phyloP scores from a whole-genome alignment of 139 green algal genomes.

The Gonium pectorale region DNA sequence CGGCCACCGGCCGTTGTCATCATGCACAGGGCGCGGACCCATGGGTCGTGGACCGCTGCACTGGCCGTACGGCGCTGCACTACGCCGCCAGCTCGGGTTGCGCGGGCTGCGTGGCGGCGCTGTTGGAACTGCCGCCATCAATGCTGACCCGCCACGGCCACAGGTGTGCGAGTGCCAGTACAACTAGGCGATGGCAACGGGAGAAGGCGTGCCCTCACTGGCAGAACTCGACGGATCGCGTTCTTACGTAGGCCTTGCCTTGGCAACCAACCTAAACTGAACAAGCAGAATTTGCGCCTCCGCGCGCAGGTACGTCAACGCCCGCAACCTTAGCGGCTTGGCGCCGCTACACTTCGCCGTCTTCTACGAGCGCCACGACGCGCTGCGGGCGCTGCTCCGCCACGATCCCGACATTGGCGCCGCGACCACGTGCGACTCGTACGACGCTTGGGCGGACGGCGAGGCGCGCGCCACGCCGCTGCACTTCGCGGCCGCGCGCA shows the following conservation, averaged over 20 bases:
- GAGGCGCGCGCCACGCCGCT: constrained; percentile 1
- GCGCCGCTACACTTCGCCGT: background rate
- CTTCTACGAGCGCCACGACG: background rate
- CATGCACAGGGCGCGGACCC: constrained; percentile 54
- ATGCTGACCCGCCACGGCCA: background rate
- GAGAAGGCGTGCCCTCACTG: background rate
- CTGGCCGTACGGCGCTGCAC: constrained; percentile 28
- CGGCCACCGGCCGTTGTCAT: background rate
- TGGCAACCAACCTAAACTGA: background rate
- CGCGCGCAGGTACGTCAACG: background rate
- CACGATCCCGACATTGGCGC: background rate
- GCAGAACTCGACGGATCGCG: background rate
- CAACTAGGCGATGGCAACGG: too few relatives aligned
- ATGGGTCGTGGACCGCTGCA: constrained; percentile 53
- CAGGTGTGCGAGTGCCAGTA: too few relatives aligned
- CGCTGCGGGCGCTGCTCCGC: background rate
- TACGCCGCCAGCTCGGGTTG: background rate
- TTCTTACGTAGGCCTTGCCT: background rate
- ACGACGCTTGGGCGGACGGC: background rate
- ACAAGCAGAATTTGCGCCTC: background rate
- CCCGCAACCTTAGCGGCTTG: background rate
- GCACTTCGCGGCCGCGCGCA: background rate
- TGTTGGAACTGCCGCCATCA: background rate
- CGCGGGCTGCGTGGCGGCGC: background rate
- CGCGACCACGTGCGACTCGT: background rate